Evolutionary conservation across 805 yeast species (phyloP).

Genomic region (Wickerhamomyces silvicola): DNA sequence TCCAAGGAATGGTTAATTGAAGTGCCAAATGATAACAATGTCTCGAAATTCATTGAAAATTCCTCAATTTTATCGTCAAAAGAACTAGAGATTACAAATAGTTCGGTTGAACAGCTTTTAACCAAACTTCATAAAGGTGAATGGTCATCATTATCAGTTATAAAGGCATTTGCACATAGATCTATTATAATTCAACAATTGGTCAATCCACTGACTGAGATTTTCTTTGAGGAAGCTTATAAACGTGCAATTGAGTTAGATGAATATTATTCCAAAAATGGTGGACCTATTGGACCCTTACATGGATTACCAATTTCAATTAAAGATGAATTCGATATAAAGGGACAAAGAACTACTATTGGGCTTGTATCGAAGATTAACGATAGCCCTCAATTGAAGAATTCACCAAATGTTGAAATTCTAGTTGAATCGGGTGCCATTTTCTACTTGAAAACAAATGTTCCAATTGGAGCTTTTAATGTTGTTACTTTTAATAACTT

Average conservation of each 20-base stretch:
- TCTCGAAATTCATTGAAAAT: slow-evolving; percentile 1
- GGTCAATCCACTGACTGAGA: slow-evolving; percentile 23
- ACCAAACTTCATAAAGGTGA: slow-evolving; percentile 19
- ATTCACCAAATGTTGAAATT: slow-evolving; percentile 30
- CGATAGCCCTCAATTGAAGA: slow-evolving; percentile 25
- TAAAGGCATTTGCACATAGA: slow-evolving; percentile 48
- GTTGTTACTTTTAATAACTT: slow-evolving; percentile 36
- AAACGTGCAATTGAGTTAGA: slow-evolving; percentile 47
- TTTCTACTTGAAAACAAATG: slow-evolving; percentile 44
- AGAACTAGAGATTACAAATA: slow-evolving; percentile 35
- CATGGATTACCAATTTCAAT: slow-evolving; percentile 63
- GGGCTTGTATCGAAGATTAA: slow-evolving; percentile 37
- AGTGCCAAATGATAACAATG: slow-evolving; percentile 1
- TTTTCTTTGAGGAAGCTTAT: slow-evolving; percentile 48
- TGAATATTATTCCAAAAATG: slow-evolving; percentile 35
- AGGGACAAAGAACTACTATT: slow-evolving; percentile 39
- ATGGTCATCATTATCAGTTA: slow-evolving; percentile 35
- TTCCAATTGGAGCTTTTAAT: slow-evolving; percentile 41
- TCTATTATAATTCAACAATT: slow-evolving; percentile 49
- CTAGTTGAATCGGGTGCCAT: slow-evolving; percentile 42
- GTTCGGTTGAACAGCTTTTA: slow-evolving; percentile 24
- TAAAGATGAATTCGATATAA: slow-evolving; percentile 34
- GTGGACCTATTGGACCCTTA: slow-evolving; percentile 50
- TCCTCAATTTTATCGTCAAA: not conserved
- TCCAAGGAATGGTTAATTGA: slow-evolving; percentile 1